A percentile compares a stretch with the other conserved stretches of the same genome.
Evolutionary conservation across 495 filamentous ascomycete genomes (phyloP).

Genomic region (Lepidopterella palustris): DNA sequence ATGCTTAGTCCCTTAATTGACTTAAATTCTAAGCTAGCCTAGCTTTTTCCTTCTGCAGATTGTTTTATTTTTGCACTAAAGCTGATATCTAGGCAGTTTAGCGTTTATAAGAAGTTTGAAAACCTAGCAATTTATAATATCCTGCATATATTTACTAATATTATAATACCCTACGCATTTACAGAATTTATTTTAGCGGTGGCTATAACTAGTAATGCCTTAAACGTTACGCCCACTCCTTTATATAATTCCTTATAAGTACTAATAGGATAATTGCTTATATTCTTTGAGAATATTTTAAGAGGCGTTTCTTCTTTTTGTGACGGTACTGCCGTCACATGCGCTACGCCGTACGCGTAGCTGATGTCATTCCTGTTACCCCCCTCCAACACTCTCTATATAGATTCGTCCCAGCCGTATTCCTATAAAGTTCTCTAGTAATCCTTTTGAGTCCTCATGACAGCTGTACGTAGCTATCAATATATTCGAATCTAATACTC

Average conservation of each 20-base stretch:
- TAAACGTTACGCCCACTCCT: neutral
- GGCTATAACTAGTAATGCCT: no score
- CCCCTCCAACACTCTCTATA: no score
- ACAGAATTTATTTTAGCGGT: neutral
- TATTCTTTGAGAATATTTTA: constrained; percentile 1
- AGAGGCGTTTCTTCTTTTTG: neutral
- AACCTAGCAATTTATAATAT: neutral
- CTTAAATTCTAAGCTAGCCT: neutral
- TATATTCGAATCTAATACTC: no score
- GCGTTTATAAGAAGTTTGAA: neutral
- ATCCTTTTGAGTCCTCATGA: no score
- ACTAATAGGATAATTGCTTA: constrained; percentile 1
- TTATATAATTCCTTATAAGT: neutral
- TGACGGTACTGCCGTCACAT: no score
- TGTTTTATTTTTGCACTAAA: neutral
- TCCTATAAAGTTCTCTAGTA: no score
- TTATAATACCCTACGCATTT: neutral
- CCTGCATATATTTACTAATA: neutral
- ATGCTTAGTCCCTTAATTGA: neutral
- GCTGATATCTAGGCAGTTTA: neutral
- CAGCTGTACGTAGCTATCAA: no score
- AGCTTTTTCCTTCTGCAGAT: neutral
- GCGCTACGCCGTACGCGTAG: no score
- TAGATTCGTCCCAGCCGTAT: no score
- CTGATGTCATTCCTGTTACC: no score